Evolutionary conservation across 768 basidiomycete species (phyloP), one percentile per base, ranked within the genome.

Genomic region (Flagelloscypha sp.): DNA sequence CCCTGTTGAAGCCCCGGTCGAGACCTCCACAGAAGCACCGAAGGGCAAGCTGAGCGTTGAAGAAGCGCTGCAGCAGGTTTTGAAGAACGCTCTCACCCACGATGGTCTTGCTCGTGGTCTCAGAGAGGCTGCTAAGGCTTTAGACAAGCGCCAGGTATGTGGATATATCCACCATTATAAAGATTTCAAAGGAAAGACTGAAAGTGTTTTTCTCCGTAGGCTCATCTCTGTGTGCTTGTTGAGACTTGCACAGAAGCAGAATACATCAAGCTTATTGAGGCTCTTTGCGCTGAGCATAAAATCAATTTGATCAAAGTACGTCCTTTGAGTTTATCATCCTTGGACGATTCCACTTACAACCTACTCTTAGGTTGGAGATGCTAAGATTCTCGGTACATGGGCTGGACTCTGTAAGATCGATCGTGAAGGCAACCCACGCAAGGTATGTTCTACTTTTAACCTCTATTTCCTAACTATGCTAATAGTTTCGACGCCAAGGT

Each of bases 211-310:
- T n/a, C n/a, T n/a, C n/a, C n/a, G n/a, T n/a, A n/a, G n/a, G 94
- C 93, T 38, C 94, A 98, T 63, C 74, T 98, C 31, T 98, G 94
- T 66, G 93, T 99, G 42, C 83, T 99, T 53, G 93, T 97, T 58
- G 94, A 99, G 79, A 90, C 90, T 38, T 95, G 92, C 74, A 92
- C 86, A 35, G 94, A 98, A 69, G 87, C 93, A 48, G 94, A 97
- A 67, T 98, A 99, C 76, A 87, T 95, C 79, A 98, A 97, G 73
- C 88, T 99, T 70, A 95, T 99, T 49, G 93, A 97, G 69, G 94
- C 94, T 33, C 89, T 99, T 57, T 98, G 94, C 61, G 85, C 89
- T 44, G 92, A 95, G 70, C 93, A 98, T 80, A 94, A 93, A 66
- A 97, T 98, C 70, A 90, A 92, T 73, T 70, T 99, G 46, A 97